Evolutionary conservation across 2,329 filamentous ascomycete species (phyloP), one percentile per base, ranked within the genome.

Genomic region (Trichoderma oligosporum): DNA sequence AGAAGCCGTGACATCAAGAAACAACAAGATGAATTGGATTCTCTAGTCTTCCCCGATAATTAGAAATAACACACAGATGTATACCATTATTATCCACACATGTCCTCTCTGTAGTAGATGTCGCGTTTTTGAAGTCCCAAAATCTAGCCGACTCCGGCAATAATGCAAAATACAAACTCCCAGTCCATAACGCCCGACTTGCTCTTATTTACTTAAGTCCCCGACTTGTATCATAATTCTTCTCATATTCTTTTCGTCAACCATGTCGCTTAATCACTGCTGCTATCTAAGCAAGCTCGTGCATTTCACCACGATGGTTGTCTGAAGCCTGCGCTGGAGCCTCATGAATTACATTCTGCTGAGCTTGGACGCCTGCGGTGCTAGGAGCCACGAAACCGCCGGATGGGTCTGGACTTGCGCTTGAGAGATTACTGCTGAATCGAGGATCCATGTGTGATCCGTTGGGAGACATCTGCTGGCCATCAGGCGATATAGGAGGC

Each of bases 291-390:
- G 63, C 67, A 62, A 78, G 59, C 67, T 78, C 75, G 41, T 76
- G 73, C 57, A 76, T 72, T 55, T 76, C 64, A 2, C 74, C 73
- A 7, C 62, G 69, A 52, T 74, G 71, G 44, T 73, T 64, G 8
- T 73, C 72, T 11, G 70, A 65, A 4, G 61, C 64, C 16, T 70
- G 68, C 1, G 68, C 68, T 22, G 71, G 69, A 1, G 73, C 74
- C 64, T 78, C 75, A 57, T 76, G 67, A 22, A 75, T 68, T 3
- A 65, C 61, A 4, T 58, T 46, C 11, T 65, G 65, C 33, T 66
- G 65, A 18, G 61, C 60, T 20, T 65, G 64, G 48, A 59, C 67
- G 20, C 55, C 60, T n/a, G 46, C 57, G 11, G 47, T 61, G 14
- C 61, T 57, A 31, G 58, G 62, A 47, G 61, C 49, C 7, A 55